A percentile compares a stretch with the other conserved stretches of the same genome.
These are phyloP conservation scores for Penicillium sp. DNA, from an alignment of 2,329 filamentous ascomycete species.

Conservation along the genomic window DNA sequence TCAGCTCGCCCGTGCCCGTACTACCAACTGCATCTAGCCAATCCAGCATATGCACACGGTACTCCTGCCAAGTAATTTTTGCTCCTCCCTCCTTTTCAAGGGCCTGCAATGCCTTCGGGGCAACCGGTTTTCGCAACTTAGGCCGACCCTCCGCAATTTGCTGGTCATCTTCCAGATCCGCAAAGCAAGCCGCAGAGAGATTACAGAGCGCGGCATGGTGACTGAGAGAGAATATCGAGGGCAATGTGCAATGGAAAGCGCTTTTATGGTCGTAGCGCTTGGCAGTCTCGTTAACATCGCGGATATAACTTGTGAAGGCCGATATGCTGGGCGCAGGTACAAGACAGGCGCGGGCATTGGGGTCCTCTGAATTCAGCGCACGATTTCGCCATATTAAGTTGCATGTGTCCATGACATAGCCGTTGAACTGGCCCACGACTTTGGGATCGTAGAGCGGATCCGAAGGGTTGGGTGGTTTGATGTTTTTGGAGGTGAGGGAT, in stretches of 20 bases:
- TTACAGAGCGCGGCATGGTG: conserved; percentile 48
- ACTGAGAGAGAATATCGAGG: conserved; percentile 49
- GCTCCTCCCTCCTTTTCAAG: conserved; percentile 67
- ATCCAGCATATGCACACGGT: conserved; percentile 69
- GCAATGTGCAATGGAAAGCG: conserved; percentile 36
- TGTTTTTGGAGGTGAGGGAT: conserved; percentile 48
- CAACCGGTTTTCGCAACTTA: conserved; percentile 58
- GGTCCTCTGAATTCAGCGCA: conserved; percentile 66
- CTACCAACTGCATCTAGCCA: conserved; percentile 66
- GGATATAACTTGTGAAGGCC: conserved; percentile 44
- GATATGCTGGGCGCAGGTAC: conserved; percentile 49
- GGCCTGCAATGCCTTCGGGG: conserved; percentile 63
- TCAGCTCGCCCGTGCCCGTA: conserved; percentile 66
- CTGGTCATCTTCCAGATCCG: conserved; percentile 49
- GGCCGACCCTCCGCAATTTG: conserved; percentile 23
- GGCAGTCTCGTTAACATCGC: conserved; percentile 36
- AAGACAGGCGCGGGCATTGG: conserved; percentile 58
- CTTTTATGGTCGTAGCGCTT: conserved; percentile 30
- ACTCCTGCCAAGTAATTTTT: conserved; percentile 69
- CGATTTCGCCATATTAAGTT: conserved; percentile 78
- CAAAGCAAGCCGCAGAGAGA: conserved; percentile 50
- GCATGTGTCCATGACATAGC: conserved; percentile 82
- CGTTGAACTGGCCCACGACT: conserved; percentile 73
- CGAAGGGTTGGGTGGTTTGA: conserved; percentile 33
- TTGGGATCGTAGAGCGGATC: conserved; percentile 54